phyloP scores from a whole-genome alignment of 306 rosid genomes.

The Fragaria iinumae region DNA sequence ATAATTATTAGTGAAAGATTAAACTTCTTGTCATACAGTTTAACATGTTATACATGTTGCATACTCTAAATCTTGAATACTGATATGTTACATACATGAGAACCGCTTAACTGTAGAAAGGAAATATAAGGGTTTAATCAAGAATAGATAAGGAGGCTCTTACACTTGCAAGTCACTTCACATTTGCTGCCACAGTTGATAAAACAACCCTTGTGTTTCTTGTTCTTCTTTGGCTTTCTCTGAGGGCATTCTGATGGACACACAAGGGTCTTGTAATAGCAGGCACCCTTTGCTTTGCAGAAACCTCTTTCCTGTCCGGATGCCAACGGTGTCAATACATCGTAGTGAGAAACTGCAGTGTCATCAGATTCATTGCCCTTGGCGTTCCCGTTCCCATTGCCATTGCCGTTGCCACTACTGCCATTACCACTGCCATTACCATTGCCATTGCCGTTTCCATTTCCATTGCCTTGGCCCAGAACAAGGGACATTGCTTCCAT shows the following conservation, averaged over 20 bases:
- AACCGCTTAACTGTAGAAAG: background rate
- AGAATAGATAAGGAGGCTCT: conserved; percentile 19
- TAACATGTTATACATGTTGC: background rate
- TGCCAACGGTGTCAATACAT: conserved; percentile 23
- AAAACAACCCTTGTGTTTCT: conserved; percentile 63
- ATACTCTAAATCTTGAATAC: background rate
- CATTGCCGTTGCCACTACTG: no score
- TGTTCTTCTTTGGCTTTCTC: conserved; percentile 76
- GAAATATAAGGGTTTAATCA: background rate
- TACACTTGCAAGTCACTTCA: conserved; percentile 83
- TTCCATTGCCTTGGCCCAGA: conserved; percentile 10
- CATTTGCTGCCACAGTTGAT: conserved; percentile 66
- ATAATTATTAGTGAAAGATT: background rate
- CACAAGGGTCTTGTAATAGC: conserved; percentile 43
- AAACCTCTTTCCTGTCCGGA: conserved; percentile 54
- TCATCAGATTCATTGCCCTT: conserved; percentile 19
- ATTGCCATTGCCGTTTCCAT: background rate
- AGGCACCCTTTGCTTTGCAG: conserved; percentile 39
- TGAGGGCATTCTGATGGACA: conserved; percentile 56
- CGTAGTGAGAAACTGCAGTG: conserved; percentile 29
- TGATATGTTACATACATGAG: background rate
- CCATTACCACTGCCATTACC: conserved; percentile 6
- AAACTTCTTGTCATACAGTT: background rate
- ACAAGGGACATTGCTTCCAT: conserved; percentile 8
- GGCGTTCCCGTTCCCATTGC: background rate